Evolutionary conservation across 2,329 filamentous ascomycete genomes (phyloP).

Genomic region (Exserohilum rostratum): DNA sequence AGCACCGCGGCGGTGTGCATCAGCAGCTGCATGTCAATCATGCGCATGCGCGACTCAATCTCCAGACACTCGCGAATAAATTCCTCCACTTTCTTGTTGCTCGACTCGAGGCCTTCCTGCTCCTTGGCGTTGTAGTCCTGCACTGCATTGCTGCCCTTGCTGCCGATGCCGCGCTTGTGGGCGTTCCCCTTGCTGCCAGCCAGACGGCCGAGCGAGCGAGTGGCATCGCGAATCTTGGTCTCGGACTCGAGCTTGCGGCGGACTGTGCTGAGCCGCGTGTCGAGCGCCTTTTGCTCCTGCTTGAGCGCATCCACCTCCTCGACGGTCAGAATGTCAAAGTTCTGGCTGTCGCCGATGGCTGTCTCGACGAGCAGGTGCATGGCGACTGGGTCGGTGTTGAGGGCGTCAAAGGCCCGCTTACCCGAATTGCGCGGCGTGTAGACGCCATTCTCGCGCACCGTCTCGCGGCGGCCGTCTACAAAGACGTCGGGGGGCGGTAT

Average conservation of each 20-base stretch:
- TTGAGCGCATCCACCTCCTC: slow-evolving; percentile 92
- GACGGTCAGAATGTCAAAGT: slow-evolving; percentile 84
- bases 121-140: slow-evolving; percentile 54
- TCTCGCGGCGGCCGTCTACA: slow-evolving; percentile 37
- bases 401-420: slow-evolving; percentile 38
- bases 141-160: slow-evolving; percentile 50
- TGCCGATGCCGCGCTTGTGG: slow-evolving; percentile 59
- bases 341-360: slow-evolving; percentile 83
- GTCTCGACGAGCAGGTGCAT: slow-evolving; percentile 94
- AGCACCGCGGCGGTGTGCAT: slow-evolving; percentile 93
- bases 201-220: slow-evolving; percentile 81
- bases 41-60: slow-evolving; percentile 76
- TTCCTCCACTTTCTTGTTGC: slow-evolving; percentile 83
- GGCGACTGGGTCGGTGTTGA: slow-evolving; percentile 67
- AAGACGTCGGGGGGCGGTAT: slow-evolving; percentile 49
- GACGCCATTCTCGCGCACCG: slow-evolving; percentile 32
- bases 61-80: slow-evolving; percentile 79
- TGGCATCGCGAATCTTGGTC: slow-evolving; percentile 92
- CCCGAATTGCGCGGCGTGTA: slow-evolving; percentile 38
- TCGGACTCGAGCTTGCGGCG: slow-evolving; percentile 86
- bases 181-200: slow-evolving; percentile 64
- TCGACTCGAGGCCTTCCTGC: slow-evolving; percentile 75
- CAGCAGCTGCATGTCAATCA: slow-evolving; percentile 75
- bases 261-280: slow-evolving; percentile 79
- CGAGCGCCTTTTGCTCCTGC: slow-evolving; percentile 77